Conservation (phyloP, 2,329 filamentous ascomycete genomes). For the Thielaviopsis cerberus region DNA sequence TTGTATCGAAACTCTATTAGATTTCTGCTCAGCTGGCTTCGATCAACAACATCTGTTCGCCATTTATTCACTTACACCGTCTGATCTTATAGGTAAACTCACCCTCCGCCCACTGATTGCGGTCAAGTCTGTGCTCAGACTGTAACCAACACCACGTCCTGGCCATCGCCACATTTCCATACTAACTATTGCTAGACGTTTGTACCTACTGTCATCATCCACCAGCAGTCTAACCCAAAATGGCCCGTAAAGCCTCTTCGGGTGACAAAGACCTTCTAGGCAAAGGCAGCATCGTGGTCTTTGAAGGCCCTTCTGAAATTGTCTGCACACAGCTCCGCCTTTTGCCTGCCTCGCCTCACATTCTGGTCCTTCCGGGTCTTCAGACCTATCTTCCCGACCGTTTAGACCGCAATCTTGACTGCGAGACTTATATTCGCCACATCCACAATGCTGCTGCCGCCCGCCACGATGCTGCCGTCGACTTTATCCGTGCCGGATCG, state of each 20-base stretch:
- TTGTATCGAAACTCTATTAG: background rate
- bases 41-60: background rate
- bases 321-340: conserved; percentile 41
- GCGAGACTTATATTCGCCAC: conserved; percentile 24
- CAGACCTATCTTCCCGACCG: conserved; percentile 26
- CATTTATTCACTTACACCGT: background rate
- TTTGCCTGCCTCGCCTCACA: conserved; percentile 38
- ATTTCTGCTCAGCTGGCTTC: background rate
- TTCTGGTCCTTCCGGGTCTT: conserved; percentile 37
- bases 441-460: conserved; percentile 31
- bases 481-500: conserved; percentile 31
- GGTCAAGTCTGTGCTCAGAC: background rate
- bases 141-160: background rate
- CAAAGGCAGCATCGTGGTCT: conserved; percentile 36
- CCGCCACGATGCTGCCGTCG: conserved; percentile 29
- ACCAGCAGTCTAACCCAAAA: conserved; percentile 27
- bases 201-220: background rate
- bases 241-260: conserved; percentile 21
- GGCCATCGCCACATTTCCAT: background rate
- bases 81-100: background rate
- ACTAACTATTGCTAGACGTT: conserved; percentile 22
- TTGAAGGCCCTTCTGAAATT: conserved; percentile 37
- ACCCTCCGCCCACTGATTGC: background rate
- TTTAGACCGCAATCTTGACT: conserved; percentile 16
- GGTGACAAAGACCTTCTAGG: conserved; percentile 7